phyloP scores from a whole-genome alignment of 345 rosid genomes.

The Populus pruinosa region DNA sequence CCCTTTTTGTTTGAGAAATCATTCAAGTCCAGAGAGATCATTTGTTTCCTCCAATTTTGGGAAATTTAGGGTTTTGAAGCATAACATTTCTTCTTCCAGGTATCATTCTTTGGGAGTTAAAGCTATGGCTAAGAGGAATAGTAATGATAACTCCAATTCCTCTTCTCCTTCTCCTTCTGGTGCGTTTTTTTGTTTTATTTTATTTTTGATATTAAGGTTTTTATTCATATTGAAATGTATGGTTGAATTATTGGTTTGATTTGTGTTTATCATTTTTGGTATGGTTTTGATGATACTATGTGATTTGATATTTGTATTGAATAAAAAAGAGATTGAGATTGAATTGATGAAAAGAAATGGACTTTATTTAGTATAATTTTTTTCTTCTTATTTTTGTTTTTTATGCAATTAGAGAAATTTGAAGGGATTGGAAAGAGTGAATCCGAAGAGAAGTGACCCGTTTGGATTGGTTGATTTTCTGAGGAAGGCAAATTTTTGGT shows the following conservation, averaged over 20 bases:
- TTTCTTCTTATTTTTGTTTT: not conserved
- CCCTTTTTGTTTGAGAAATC: slow-evolving; percentile 25
- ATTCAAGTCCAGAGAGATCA: slow-evolving; percentile 20
- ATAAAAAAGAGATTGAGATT: not conserved
- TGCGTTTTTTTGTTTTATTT: slow-evolving; percentile 3
- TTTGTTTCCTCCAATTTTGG: slow-evolving; percentile 19
- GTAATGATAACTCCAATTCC: slow-evolving; percentile 12
- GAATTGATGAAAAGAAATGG: not conserved
- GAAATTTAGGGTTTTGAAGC: slow-evolving; percentile 28
- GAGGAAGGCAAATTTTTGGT: not conserved
- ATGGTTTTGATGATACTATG: not conserved
- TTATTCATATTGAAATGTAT: not conserved
- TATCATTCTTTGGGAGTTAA: slow-evolving; percentile 36
- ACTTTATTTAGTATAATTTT: not conserved
- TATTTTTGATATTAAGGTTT: not conserved
- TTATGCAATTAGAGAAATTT: not conserved
- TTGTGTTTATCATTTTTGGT: not conserved
- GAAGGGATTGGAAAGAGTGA: not conserved
- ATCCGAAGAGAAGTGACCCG: not conserved
- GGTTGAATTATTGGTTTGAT: not conserved
- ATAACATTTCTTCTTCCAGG: slow-evolving; percentile 20
- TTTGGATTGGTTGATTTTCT: not conserved
- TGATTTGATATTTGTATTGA: not conserved
- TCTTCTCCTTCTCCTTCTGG: slow-evolving; percentile 42
- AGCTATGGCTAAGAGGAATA: slow-evolving; percentile 65